Evolutionary conservation across 352 stramenopile species (phyloP).

Genomic region (Phytophthora cryptogea): DNA sequence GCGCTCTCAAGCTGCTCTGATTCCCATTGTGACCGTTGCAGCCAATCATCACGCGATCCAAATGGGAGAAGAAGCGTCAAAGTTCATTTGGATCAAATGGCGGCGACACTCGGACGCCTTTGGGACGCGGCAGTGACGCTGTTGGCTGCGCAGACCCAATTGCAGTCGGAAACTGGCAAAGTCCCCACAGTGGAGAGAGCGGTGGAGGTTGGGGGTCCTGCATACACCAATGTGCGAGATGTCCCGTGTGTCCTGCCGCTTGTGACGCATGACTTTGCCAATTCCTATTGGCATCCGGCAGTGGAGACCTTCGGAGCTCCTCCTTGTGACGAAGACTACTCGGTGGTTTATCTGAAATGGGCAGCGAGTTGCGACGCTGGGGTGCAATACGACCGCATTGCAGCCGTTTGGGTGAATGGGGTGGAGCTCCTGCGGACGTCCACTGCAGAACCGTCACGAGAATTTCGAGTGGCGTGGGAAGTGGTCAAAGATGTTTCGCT

Average conservation of each 20-base stretch:
- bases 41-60: slow-evolving; percentile 15
- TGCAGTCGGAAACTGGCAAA: slow-evolving; percentile 7
- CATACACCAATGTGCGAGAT: slow-evolving; percentile 48
- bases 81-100: slow-evolving; percentile 2
- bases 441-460: slow-evolving; percentile 61
- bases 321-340: slow-evolving; percentile 50
- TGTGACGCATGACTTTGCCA: slow-evolving; percentile 52
- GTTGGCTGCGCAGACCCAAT: slow-evolving; percentile 39
- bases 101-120: slow-evolving; percentile 13
- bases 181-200: slow-evolving; percentile 24
- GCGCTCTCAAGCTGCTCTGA: slow-evolving; percentile 1
- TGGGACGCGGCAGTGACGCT: slow-evolving; percentile 39
- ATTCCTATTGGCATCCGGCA: slow-evolving; percentile 64
- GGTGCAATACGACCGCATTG: slow-evolving; percentile 76
- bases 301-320: slow-evolving; percentile 43
- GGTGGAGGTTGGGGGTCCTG: slow-evolving; percentile 46
- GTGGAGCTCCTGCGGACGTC: slow-evolving; percentile 77
- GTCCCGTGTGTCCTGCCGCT: slow-evolving; percentile 53
- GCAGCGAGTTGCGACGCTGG: slow-evolving; percentile 42
- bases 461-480: slow-evolving; percentile 52
- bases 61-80: not conserved
- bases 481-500: slow-evolving; percentile 71
- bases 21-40: slow-evolving; percentile 1
- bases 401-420: slow-evolving; percentile 72
- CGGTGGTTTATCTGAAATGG: slow-evolving; percentile 66